Base-by-base conservation (phyloP, 73 alveolate genomes). In the Diophrys appendiculata region DNA sequence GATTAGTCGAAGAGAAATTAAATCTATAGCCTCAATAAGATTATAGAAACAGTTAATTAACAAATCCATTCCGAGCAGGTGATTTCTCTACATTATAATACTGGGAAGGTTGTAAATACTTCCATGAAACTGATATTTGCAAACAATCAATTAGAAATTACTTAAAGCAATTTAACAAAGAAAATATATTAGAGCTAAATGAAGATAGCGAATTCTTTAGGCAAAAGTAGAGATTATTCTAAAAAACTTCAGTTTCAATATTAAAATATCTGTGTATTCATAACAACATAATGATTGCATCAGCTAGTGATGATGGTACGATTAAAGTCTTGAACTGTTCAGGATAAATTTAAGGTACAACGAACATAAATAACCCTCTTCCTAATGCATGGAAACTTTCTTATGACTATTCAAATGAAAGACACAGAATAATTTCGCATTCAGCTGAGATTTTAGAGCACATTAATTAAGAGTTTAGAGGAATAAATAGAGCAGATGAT, bases 311-410 rank as follows among this genome's bases (percentile, higher is more conserved):
- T 5, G 89, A 80, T 72, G 89, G 89, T 25, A 54, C 32, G 53
- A 64, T 80, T 11, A 80, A 80, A 72, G 26, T 80, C 28, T 25
- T 65, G 31, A 26, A 52, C 24, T 68, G 33, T 18, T n/a, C 5
- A 24, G 82, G 89, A 22, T 67, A 72, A 43, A 24, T 80, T 0
- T 29, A 54, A 1, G 77, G 89, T 56, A 43, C 89, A 1, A 60
- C 76, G 0, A 80, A 80, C 54, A 72, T 80, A 27, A 52, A 64
- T 34, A 80, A 80, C 54, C 89, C 89, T 23, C 65, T 80, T 0
- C 89, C 89, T n/a, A 76, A 71, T 18, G 72, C 31, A 54, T 80
- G 89, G 89, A 80, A 80, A 26, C 18, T 80, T 1, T 68, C 35
- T 65, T 80, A 72, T 65, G 76, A 78, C 31, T 55, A 52, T 64